Evolutionary conservation across 495 filamentous ascomycete species (phyloP), one percentile per base, ranked within the genome.

Genomic region (Xylaria sp.): DNA sequence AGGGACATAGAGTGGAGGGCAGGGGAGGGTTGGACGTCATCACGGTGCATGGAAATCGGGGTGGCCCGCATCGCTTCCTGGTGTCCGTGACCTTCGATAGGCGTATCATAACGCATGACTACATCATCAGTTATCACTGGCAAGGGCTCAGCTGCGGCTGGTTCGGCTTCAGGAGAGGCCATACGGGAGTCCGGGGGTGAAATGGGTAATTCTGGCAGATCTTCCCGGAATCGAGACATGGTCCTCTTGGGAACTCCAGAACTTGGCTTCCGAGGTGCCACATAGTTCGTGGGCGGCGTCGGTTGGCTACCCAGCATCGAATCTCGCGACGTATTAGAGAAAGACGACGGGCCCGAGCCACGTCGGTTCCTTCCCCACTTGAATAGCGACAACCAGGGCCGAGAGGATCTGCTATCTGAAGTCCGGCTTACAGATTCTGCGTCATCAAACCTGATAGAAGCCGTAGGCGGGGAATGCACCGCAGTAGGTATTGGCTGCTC

Each of bases 201-300:
- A 21, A 94, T 77, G 2, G 93, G 92, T 37, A 93, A 85, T 74
- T 97, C 94, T 21, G 93, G 93, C 19, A 98, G 87, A 78, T 97
- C 94, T 79, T 98, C 94, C n/a, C 90, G 89, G 84, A 98, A 98
- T 58, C 93, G 95, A 52, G 93, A 97, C 81, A 92, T 92, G 4
- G 93, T 93, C 37, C 93, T 90, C 71, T 90, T 89, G 9, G 94
- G 89, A 1, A 85, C 74, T 24, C 78, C 79, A 4, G 80, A 73
- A 72, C 78, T 83, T 3, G 85, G 66, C 21, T 78, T 79, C 14
- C 83, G 80, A n/a, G 80, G 75, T 26, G 77, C 67, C 33, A 80
- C 66, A 50, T 68, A 77, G 52, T 75, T 70, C 0, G 81, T 66
- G 35, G 79, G 74, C 11, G 79, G 69, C n/a, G 78, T 81, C 8